These are phyloP conservation scores for Herpetomonas tarakana DNA, from an alignment of 208 protist genomes.

Conservation along the genomic window DNA sequence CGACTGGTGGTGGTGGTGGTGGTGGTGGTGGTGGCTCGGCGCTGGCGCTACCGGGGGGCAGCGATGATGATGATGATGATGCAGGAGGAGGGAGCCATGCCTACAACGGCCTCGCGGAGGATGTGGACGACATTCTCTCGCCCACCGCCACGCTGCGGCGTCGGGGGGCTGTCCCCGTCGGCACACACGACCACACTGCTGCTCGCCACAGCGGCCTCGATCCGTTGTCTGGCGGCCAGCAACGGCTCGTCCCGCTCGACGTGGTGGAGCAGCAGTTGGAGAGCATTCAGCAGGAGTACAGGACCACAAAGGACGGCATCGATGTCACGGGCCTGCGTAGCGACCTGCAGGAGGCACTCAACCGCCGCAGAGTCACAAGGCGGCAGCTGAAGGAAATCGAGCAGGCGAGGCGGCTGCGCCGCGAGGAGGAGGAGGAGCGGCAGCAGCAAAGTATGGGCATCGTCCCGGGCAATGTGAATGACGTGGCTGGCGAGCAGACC, in stretches of 20 bases:
- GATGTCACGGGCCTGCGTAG: slow-evolving; percentile 66
- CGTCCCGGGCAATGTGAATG: not conserved
- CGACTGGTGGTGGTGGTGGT: slow-evolving; percentile 2
- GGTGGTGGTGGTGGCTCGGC: not conserved
- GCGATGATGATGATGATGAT: not conserved
- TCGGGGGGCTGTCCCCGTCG: not conserved
- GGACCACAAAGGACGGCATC: slow-evolving; percentile 69
- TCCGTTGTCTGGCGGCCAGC: not conserved
- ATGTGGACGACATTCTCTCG: not conserved
- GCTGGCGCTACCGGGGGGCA: not conserved
- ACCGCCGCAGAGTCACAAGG: slow-evolving; percentile 54
- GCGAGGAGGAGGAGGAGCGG: slow-evolving; percentile 11
- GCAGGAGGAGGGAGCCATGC: not conserved
- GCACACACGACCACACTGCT: not conserved
- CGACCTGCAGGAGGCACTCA: slow-evolving; percentile 62
- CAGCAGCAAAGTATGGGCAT: slow-evolving; percentile 9
- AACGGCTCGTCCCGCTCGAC: slow-evolving; percentile 43
- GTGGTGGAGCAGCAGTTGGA: slow-evolving; percentile 71
- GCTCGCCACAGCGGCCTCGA: not conserved
- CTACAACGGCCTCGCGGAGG: not conserved
- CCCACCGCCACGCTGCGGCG: not conserved
- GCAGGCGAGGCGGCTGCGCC: slow-evolving; percentile 20
- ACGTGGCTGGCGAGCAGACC: not conserved
- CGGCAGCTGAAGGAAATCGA: slow-evolving; percentile 61
- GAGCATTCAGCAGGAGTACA: slow-evolving; percentile 33